Conservation (phyloP, 768 basidiomycete genomes). For the Podaxis mareebaensis region DNA sequence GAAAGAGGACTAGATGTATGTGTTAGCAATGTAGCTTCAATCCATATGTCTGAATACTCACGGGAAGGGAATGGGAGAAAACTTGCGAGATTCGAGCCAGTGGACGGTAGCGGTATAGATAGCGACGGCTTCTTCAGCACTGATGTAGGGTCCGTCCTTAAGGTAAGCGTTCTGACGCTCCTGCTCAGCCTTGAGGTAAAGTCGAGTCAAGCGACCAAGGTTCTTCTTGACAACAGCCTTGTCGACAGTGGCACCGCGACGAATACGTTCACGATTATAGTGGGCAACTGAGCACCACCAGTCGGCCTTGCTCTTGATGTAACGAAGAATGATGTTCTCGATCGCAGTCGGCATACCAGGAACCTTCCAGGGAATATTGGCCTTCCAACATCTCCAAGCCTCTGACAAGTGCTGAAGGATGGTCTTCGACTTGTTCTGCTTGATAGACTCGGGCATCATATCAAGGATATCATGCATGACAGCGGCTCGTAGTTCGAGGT, state of each 20-base stretch:
- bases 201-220: slow-evolving; percentile 92
- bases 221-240: slow-evolving; percentile 99
- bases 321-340: slow-evolving; percentile 97
- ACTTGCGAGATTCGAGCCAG: slow-evolving; percentile 98
- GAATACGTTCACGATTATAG: slow-evolving; percentile 96
- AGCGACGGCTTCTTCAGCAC: slow-evolving; percentile 97
- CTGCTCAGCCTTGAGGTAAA: slow-evolving; percentile 98
- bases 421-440: slow-evolving; percentile 99
- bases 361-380: slow-evolving; percentile 99
- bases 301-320: slow-evolving; percentile 99
- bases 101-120: slow-evolving; percentile 99
- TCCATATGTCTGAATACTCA: slow-evolving; percentile 33
- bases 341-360: slow-evolving; percentile 99
- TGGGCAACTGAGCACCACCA: slow-evolving; percentile 99
- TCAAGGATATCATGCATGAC: slow-evolving; percentile 99
- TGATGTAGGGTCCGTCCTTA: slow-evolving; percentile 99
- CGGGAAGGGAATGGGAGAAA: slow-evolving; percentile 99
- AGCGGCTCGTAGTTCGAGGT: slow-evolving; percentile 94
- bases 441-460: slow-evolving; percentile 99
- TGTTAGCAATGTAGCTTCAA: background rate
- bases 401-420: slow-evolving; percentile 97
- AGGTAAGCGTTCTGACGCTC: slow-evolving; percentile 98
- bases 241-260: slow-evolving; percentile 95
- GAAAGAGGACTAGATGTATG: slow-evolving; percentile 69
- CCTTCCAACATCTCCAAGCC: slow-evolving; percentile 98